phyloP scores from a whole-genome alignment of 768 basidiomycete species.

The Trametes gibbosa region DNA sequence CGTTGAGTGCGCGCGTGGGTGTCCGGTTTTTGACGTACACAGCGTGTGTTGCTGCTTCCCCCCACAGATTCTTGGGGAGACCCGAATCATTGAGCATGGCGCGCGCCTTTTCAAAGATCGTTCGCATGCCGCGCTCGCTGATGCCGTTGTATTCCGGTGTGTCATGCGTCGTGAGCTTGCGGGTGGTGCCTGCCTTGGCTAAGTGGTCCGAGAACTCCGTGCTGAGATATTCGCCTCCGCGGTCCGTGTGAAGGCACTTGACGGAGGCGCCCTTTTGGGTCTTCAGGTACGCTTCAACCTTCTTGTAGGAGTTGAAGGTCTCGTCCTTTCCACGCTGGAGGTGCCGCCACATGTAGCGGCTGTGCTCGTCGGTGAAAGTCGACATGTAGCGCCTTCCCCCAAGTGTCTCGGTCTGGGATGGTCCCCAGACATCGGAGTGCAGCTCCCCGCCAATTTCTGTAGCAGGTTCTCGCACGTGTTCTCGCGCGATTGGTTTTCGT shows the following conservation, averaged over 20 bases:
- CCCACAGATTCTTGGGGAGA: conserved; percentile 30
- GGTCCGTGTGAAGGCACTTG: conserved; percentile 38
- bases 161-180: conserved; percentile 39
- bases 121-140: conserved; percentile 32
- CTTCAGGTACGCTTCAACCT: conserved; percentile 33
- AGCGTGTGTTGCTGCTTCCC: conserved; percentile 27
- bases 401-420: conserved; percentile 30
- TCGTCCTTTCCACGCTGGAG: conserved; percentile 37
- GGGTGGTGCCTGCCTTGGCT: conserved; percentile 35
- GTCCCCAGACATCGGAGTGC: conserved; percentile 47
- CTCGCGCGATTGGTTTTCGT: conserved; percentile 30
- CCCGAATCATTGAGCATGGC: conserved; percentile 26
- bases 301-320: conserved; percentile 31
- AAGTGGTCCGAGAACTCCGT: conserved; percentile 33
- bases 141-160: conserved; percentile 44
- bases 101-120: conserved; percentile 21
- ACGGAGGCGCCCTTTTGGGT: conserved; percentile 33
- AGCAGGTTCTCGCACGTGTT: conserved; percentile 25
- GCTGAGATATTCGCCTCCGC: conserved; percentile 33
- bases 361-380: conserved; percentile 31
- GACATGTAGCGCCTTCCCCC: conserved; percentile 24
- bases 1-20: conserved; percentile 14
- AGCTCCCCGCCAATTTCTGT: conserved; percentile 35
- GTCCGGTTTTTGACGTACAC: conserved; percentile 23
- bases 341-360: conserved; percentile 23